Evolutionary conservation across 768 basidiomycete genomes (phyloP), one percentile per base, ranked within the genome.

Genomic region (Phaeolepiota aurea): DNA sequence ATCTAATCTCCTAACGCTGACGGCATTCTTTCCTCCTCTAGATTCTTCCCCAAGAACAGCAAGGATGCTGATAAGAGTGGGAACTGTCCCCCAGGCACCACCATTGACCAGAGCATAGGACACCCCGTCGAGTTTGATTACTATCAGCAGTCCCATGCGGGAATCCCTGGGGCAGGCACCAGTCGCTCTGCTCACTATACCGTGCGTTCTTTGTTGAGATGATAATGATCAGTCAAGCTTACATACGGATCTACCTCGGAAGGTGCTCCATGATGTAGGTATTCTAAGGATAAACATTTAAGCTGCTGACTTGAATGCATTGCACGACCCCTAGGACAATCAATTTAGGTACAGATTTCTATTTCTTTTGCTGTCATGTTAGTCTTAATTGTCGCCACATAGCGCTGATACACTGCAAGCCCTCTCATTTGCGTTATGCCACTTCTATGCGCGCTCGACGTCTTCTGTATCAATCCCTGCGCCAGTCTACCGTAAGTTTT

Each of bases 401-500:
- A 83, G 77, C 14, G 66, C 80, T 13, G 80, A 87, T 48, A 71
- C 73, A 19, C 52, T 86, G 5, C 83, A 86, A 40, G 71, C 72
- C 0, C 51, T 80, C 2, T 79, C 86, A 0, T 89, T 83, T 39
- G 79, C 85, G 20, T 42, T 69, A 3, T 69, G 66, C 37, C 67
- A 69, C 44, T 64, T 69, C 13, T 68, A 87, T 47, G 83, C 86
- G 1, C 74, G 86, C 2, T 77, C 84, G 7, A 87, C 85, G 2
- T 77, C 86, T 16, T 83, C 84, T 0, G 86, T 87, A 1, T 87
- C 86, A 0, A 87, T 87, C 37, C 86, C 86, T 0, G 86, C 85
- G 0, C 86, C 86, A 0, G 84, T 87, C 0, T 87, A 87, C 48
- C 87, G 85, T 87, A 48, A 55, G 81, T 40, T 33, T 9, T 32